Base-by-base conservation (phyloP, 2,329 filamentous ascomycete species). In the Monosporascus sp. region DNA sequence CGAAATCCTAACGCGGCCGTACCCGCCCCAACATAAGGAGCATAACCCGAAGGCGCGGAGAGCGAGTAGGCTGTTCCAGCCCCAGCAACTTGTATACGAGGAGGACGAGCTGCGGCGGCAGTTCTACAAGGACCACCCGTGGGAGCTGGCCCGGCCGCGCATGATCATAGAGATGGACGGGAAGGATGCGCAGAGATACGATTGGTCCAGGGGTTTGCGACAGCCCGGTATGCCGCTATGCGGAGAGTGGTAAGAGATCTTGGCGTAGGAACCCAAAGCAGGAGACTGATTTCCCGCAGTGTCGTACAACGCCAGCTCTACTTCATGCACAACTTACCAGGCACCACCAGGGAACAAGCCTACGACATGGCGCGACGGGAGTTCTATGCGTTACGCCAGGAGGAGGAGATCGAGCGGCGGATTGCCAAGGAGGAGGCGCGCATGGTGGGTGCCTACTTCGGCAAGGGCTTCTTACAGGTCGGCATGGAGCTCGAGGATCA, bases 61-160 rank as follows among this genome's bases (percentile, higher is more conserved):
- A 69, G 79, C 87, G 31, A 90, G 84, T 71, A 83, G 85, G 61
- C 75, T 96, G 63, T 97, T 92, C 76, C 83, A 85, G 62, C 94
- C 94, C 1, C 82, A 91, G 59, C 73, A 77, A 53, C 85, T 99
- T 58, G 75, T 74, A 51, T 97, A 94, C 68, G 83, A 88, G 55
- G 94, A 99, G 70, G 94, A 99, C 72, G 72, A 75, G 55, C 77
- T 99, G 65, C 86, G 94, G 58, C 78, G 74, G 60, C 83, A 85
- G 27, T 99, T 97, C 75, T 99, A 89, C 76, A 84, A 80, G 65
- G 93, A 99, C 70, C 94, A 99, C 69, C 94, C 94, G 5, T 99
- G 94, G 94, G 94, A 99, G 73, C 75, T 99, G 66, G 94, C 94
- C 18, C 81, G 93, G 57, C 94, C 94, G 51, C 81, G 90, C 61